Conservation (phyloP, 2,329 filamentous ascomycete species). For the Trichoderma pleuroti region DNA sequence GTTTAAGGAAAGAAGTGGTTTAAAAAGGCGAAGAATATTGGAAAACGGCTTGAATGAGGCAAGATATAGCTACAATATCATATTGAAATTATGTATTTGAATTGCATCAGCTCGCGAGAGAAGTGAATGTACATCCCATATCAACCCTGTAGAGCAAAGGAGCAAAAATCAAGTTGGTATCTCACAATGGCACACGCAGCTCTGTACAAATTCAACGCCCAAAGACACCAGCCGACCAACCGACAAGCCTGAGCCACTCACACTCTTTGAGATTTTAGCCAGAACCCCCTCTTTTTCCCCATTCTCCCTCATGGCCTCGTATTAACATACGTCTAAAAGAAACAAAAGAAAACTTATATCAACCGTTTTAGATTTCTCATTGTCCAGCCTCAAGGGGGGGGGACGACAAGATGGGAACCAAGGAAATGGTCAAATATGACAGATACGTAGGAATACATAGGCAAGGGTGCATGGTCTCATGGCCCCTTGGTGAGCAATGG, state of each 20-base stretch:
- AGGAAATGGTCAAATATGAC: too few species aligned
- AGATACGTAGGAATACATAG: background rate
- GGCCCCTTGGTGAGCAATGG: conserved; percentile 43
- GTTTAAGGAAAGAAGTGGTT: background rate
- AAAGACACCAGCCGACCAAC: conserved; percentile 19
- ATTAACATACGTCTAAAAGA: background rate
- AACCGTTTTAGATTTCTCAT: background rate
- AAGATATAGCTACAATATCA: background rate
- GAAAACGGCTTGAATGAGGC: background rate
- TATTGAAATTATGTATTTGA: background rate
- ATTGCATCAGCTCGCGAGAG: background rate
- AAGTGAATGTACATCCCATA: background rate
- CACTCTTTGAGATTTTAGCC: background rate
- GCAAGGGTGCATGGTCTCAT: conserved; percentile 8
- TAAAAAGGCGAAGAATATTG: background rate
- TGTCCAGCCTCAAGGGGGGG: too few species aligned
- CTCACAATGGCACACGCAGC: conserved; percentile 23
- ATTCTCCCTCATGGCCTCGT: background rate
- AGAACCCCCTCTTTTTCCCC: background rate
- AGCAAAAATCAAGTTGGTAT: conserved; percentile 28
- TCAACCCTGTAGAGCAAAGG: background rate
- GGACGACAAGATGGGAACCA: background rate
- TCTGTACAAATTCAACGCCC: conserved; percentile 22
- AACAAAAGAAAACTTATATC: background rate
- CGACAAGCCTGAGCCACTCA: background rate